phyloP scores from a whole-genome alignment of 1,284 basidiomycete species.

The Ustilago tritici region DNA sequence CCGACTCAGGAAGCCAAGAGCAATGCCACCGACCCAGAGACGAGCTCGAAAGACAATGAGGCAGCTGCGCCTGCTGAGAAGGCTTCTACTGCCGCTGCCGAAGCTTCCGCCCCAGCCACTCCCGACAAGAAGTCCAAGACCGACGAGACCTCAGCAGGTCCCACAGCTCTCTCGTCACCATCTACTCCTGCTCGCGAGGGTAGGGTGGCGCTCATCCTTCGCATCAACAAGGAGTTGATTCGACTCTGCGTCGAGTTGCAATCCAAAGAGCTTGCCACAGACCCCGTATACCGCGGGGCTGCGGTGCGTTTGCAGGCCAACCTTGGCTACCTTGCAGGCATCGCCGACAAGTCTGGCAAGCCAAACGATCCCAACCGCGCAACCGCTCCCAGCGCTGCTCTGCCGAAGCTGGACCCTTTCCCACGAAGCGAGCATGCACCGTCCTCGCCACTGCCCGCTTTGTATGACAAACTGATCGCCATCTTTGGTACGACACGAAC shows the following conservation, averaged over 20 bases:
- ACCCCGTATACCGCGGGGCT: slow-evolving; percentile 52
- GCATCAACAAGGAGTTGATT: slow-evolving; percentile 64
- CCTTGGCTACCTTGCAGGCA: slow-evolving; percentile 51
- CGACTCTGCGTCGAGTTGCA: slow-evolving; percentile 56
- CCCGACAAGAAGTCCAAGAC: slow-evolving; percentile 18
- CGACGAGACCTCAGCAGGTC: slow-evolving; percentile 1
- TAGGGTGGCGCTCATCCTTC: slow-evolving; percentile 48
- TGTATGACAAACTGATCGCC: slow-evolving; percentile 48
- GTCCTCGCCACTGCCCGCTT: slow-evolving; percentile 34
- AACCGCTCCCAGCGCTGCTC: slow-evolving; percentile 17
- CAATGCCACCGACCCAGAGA: not conserved
- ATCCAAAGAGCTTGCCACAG: slow-evolving; percentile 33
- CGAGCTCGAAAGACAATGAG: not conserved
- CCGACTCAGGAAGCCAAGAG: not conserved
- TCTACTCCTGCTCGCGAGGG: slow-evolving; percentile 40
- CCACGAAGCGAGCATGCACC: slow-evolving; percentile 40
- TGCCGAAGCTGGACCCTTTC: slow-evolving; percentile 46
- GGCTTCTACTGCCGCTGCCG: not conserved
- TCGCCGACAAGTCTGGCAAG: slow-evolving; percentile 51
- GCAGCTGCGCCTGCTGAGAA: not conserved
- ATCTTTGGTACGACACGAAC: slow-evolving; percentile 15
- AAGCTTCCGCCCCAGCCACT: slow-evolving; percentile 15
- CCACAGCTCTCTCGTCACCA: slow-evolving; percentile 14
- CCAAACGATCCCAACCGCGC: slow-evolving; percentile 8
- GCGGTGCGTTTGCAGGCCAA: slow-evolving; percentile 54